These are phyloP conservation scores for Fusarium kyushuense DNA, from an alignment of 2,329 filamentous ascomycete genomes.

Conservation along the genomic window DNA sequence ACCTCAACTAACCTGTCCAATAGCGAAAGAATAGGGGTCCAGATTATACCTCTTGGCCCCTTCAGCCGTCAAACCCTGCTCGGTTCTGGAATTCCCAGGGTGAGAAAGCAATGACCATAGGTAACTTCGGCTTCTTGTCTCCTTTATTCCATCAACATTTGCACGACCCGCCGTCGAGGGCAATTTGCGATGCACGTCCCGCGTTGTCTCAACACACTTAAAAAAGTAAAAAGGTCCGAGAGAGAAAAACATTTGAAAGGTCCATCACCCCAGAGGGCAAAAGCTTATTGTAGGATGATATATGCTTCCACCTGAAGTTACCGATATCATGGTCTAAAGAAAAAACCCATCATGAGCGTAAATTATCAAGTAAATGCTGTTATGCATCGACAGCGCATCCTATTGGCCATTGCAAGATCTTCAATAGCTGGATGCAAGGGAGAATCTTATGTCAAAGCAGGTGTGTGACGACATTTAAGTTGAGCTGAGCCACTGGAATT, in stretches of 20 bases:
- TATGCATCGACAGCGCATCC: not conserved
- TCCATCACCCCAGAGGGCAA: not conserved
- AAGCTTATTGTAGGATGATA: not conserved
- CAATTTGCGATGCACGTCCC: conserved; percentile 9
- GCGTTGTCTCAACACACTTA: not conserved
- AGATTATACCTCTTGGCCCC: not conserved
- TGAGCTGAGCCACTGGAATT: conserved; percentile 1
- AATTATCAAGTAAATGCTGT: not conserved
- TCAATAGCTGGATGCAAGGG: conserved; percentile 23
- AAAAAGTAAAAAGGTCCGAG: conserved; percentile 7
- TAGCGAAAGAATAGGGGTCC: not conserved
- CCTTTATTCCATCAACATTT: conserved; percentile 2
- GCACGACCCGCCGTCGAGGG: not conserved
- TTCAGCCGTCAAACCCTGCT: not conserved
- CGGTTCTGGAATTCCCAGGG: not conserved
- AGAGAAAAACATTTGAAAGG: conserved; percentile 1
- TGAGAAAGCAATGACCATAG: not conserved
- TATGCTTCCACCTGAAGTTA: not conserved
- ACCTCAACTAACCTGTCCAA: not conserved
- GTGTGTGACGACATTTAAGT: conserved; percentile 3
- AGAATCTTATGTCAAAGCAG: not conserved
- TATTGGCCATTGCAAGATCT: not conserved
- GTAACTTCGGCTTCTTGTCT: conserved; percentile 1
- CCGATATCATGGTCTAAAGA: not conserved
- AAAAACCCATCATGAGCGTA: not conserved